A percentile compares a stretch with the other conserved stretches of the same genome.
phyloP scores from a whole-genome alignment of 2,329 filamentous ascomycete species.

The Pestalotiopsis sp. region DNA sequence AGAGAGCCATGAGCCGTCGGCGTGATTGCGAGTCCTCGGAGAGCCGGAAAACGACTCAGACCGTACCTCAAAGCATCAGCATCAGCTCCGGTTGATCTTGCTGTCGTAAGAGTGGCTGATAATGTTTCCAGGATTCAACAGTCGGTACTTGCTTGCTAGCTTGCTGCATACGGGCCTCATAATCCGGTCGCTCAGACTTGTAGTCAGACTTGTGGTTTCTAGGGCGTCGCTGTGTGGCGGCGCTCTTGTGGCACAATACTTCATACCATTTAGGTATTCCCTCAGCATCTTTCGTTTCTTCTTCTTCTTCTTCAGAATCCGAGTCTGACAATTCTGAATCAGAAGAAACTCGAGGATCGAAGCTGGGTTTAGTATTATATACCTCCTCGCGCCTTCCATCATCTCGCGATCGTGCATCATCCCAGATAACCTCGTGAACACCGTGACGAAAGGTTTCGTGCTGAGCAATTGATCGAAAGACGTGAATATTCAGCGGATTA shows the following conservation, averaged over 20 bases:
- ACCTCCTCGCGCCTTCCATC: not conserved
- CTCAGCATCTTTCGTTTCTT: not conserved
- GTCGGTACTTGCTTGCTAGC: not conserved
- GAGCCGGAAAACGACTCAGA: conserved; percentile 32
- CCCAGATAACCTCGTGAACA: conserved; percentile 40
- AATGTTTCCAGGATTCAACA: conserved; percentile 22
- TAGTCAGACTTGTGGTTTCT: not conserved
- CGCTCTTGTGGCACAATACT: not conserved
- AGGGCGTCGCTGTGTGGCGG: no score
- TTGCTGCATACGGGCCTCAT: not conserved
- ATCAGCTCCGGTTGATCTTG: conserved; percentile 30
- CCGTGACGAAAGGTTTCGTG: conserved; percentile 31
- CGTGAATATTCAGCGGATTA: conserved; percentile 37
- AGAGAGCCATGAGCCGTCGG: conserved; percentile 37
- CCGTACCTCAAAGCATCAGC: conserved; percentile 31
- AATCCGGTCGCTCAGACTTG: not conserved
- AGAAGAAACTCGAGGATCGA: no score
- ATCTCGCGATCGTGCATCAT: conserved; percentile 25
- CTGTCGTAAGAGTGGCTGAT: conserved; percentile 31
- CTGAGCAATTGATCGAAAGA: conserved; percentile 35
- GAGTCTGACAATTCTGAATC: no score
- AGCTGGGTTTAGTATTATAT: no score
- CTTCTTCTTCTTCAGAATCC: not conserved
- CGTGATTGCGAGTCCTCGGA: conserved; percentile 38
- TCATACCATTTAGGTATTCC: not conserved